These are phyloP conservation scores for Penicillium sp. DNA, from an alignment of 2,329 filamentous ascomycete genomes.

Conservation along the genomic window DNA sequence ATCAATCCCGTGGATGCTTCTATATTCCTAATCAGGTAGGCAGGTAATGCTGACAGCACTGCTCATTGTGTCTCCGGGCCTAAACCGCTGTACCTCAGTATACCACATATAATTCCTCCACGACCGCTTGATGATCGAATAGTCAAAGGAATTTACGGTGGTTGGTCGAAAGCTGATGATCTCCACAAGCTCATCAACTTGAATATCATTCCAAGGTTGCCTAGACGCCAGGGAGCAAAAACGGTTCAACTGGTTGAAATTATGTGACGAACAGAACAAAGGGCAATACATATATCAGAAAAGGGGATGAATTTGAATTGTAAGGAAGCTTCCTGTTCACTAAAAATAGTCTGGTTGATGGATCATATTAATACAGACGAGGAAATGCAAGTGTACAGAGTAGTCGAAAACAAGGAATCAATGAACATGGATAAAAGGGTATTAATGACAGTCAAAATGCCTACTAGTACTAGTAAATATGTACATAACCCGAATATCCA, in stretches of 20 bases:
- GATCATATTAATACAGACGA: neutral
- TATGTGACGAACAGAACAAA: neutral
- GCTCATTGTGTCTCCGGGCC: neutral
- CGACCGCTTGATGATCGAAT: neutral
- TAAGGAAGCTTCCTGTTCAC: neutral
- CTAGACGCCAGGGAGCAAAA: too few species aligned
- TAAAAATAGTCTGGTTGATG: neutral
- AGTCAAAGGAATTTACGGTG: too few species aligned
- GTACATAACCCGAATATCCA: neutral
- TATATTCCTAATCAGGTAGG: neutral
- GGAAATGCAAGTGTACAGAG: neutral
- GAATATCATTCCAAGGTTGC: neutral
- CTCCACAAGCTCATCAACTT: neutral
- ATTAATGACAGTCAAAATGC: neutral
- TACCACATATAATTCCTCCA: fast-evolving
- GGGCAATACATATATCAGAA: neutral
- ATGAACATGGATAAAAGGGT: neutral
- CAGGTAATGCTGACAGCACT: neutral
- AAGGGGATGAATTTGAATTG: neutral
- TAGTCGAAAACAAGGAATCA: neutral
- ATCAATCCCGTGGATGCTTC: neutral
- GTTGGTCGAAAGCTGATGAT: neutral
- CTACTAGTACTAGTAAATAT: too few species aligned
- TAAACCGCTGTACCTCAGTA: too few species aligned
- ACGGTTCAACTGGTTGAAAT: too few species aligned